Evolutionary conservation across 2,329 filamentous ascomycete species (phyloP), one percentile per base, ranked within the genome.

Genomic region (Colletotrichum musae): DNA sequence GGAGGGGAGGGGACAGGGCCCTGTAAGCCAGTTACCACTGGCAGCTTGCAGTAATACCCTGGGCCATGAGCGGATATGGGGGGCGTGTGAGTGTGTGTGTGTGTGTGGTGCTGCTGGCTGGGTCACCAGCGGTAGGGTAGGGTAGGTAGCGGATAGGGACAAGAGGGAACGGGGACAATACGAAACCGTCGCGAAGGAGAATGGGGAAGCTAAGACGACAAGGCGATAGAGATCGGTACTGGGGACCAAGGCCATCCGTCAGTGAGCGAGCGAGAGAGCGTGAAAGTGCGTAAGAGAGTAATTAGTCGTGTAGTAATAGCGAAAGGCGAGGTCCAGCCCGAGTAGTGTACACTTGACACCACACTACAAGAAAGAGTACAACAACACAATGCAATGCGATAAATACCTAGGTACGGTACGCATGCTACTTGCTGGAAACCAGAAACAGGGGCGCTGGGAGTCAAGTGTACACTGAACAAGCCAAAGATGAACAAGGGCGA

Each of bases 181-280:
- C 66, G 66, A 69, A 69, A 69, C 66, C 66, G 66, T 69, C 66
- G 66, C 66, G 57, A 58, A 69, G 48, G 66, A 48, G 56, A 32
- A 66, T 54, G 66, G 66, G 48, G 66, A 69, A 54, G 66, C 66
- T 69, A 66, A 41, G 62, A 66, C 66, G 32, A 69, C 65, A 69
- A 45, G 50, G 43, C 66, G 45, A 65, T 65, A 51, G 61, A 43
- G 32, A 65, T 60, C 51, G 56, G 66, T 66, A 69, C 66, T 41
- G 58, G 32, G n/a, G 60, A 43, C 45, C 16, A 53, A 32, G 47
- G 54, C 50, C 43, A 43, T 26, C 47, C 18, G 45, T 36, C n/a
- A n/a, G 32, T 16, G 45, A 41, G 52, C 21, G 52, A 56, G 52
- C 26, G 10, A 36, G 32, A 21, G 45, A 41, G 52, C 21, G 52